Percentiles rank a stretch among this genome's conserved stretches.
Evolutionary conservation across 1,139 yeast genomes (phyloP).

Genomic region (Geotrichum aggregatum): DNA sequence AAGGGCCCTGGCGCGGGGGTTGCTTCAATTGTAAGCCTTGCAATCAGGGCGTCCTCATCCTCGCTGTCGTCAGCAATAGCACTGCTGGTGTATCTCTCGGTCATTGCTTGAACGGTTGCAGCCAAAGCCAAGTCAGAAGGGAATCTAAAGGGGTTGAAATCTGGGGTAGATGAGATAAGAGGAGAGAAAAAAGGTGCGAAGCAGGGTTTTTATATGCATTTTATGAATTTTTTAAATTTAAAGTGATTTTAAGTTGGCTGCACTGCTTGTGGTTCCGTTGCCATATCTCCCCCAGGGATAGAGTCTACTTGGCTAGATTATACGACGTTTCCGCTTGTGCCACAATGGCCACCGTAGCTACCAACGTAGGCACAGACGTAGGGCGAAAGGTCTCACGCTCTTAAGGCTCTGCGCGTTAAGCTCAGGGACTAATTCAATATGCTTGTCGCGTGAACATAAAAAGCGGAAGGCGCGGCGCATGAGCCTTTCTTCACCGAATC

Average conservation of each 20-base stretch:
- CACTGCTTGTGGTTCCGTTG: background rate
- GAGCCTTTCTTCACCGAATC: too few species aligned
- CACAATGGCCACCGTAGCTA: too few species aligned
- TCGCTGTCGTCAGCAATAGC: conserved; percentile 7
- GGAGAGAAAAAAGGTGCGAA: background rate
- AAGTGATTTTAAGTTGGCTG: background rate
- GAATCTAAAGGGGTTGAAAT: background rate
- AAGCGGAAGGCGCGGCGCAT: too few species aligned
- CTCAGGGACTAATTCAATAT: too few species aligned
- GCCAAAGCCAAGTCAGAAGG: background rate
- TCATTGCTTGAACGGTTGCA: background rate
- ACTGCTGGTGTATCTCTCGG: background rate
- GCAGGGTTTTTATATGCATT: background rate
- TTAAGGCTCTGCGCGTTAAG: too few species aligned
- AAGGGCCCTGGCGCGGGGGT: conserved; percentile 22
- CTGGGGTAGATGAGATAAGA: conserved; percentile 1
- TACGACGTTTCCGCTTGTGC: too few species aligned
- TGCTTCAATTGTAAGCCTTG: conserved; percentile 1
- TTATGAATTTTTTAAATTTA: too few species aligned
- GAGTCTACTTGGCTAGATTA: too few species aligned
- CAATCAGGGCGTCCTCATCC: background rate
- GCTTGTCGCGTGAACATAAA: too few species aligned
- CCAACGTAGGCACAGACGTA: too few species aligned
- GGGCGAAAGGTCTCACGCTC: too few species aligned
- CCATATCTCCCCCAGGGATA: too few species aligned